Conservation (phyloP, 306 rosid genomes). For the Trichosanthes truncata region DNA sequence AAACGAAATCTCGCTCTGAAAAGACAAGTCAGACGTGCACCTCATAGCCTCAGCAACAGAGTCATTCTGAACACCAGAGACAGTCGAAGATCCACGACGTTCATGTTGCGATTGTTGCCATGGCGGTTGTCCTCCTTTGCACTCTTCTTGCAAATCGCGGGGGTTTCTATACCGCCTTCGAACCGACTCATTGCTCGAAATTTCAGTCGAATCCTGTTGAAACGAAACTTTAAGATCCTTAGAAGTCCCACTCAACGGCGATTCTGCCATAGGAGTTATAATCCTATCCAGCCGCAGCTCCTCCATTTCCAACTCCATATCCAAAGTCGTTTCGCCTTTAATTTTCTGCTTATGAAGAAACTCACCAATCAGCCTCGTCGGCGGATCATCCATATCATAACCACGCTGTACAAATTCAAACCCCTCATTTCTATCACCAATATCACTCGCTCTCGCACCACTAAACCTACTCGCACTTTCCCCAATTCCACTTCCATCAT, state of each 20-base stretch:
- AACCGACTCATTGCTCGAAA: slow-evolving; percentile 16
- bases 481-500: background rate
- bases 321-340: slow-evolving; percentile 37
- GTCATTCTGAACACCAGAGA: background rate
- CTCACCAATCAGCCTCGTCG: slow-evolving; percentile 35
- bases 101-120: slow-evolving; percentile 20
- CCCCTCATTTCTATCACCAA: background rate
- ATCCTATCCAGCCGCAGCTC: slow-evolving; percentile 25
- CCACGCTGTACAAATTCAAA: slow-evolving; percentile 32
- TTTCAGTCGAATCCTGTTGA: slow-evolving; percentile 27
- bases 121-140: slow-evolving; percentile 1
- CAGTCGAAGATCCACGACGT: slow-evolving; percentile 16
- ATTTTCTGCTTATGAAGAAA: slow-evolving; percentile 40
- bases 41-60: slow-evolving; percentile 25
- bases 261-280: slow-evolving; percentile 40
- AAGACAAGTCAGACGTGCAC: slow-evolving; percentile 39
- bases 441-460: background rate
- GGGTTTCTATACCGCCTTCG: slow-evolving; percentile 42
- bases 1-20: slow-evolving; percentile 33
- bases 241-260: slow-evolving; percentile 22
- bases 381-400: slow-evolving; percentile 31
- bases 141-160: background rate
- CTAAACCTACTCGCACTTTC: background rate
- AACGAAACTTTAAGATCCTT: slow-evolving; percentile 54
- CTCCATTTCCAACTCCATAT: slow-evolving; percentile 66